phyloP scores from a whole-genome alignment of 139 green algal species.

The Axilococcus clingmanii region DNA sequence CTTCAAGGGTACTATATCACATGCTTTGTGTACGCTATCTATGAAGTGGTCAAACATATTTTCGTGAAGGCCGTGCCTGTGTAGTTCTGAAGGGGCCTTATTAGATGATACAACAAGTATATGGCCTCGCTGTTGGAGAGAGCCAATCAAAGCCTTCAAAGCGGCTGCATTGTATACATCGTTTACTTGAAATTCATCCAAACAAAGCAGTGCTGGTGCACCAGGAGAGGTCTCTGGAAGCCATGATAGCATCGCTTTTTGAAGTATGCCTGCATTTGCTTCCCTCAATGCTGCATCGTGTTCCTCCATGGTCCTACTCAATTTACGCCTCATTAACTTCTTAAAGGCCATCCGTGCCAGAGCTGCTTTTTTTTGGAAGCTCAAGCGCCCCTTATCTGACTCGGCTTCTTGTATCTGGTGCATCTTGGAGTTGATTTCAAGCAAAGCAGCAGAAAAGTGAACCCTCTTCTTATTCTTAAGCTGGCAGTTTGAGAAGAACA shows the following conservation, averaged over 20 bases:
- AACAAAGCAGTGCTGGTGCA: constrained; percentile 49
- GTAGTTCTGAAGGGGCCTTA: constrained; percentile 21
- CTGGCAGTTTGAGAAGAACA: constrained; percentile 37
- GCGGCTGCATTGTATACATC: constrained; percentile 55
- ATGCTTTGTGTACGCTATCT: constrained; percentile 12
- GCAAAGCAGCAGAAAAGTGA: constrained; percentile 76
- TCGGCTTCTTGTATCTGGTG: constrained; percentile 48
- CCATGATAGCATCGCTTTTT: constrained; percentile 29
- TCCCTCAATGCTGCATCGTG: constrained; percentile 21
- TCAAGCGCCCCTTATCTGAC: background rate
- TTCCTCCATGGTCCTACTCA: constrained; percentile 8
- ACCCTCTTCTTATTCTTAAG: constrained; percentile 29
- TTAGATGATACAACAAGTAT: constrained; percentile 34
- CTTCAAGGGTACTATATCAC: constrained; percentile 8
- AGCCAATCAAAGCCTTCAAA: constrained; percentile 50
- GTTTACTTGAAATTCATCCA: constrained; percentile 68
- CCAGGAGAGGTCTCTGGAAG: constrained; percentile 14
- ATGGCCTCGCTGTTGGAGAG: constrained; percentile 18
- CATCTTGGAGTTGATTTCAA: constrained; percentile 55
- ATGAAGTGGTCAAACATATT: constrained; percentile 33
- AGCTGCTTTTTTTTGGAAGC: constrained; percentile 24
- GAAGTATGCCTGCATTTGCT: constrained; percentile 44
- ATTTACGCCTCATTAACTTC: constrained; percentile 16
- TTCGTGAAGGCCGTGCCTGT: constrained; percentile 30
- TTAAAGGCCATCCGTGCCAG: constrained; percentile 43